These are phyloP conservation scores for Globisporangium acanthophoron DNA, from an alignment of 352 stramenopile species.

Conservation along the genomic window DNA sequence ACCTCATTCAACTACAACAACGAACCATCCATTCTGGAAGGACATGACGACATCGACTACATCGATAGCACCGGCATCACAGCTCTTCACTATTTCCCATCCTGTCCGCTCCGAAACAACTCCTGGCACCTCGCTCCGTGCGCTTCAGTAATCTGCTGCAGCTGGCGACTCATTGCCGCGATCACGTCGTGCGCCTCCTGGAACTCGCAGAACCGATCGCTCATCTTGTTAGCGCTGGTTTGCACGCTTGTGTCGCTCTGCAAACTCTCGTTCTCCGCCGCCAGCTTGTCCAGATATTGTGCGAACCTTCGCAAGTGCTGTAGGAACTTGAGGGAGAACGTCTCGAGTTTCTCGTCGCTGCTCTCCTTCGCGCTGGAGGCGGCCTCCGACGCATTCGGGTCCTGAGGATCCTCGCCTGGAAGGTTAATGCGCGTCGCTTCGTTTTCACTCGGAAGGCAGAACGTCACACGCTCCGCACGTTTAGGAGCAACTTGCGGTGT, in stretches of 20 bases:
- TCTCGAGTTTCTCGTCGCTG: constrained; percentile 37
- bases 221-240: constrained; percentile 22
- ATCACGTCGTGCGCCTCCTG: constrained; percentile 34
- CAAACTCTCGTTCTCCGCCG: constrained; percentile 37
- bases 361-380: constrained; percentile 19
- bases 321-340: constrained; percentile 47
- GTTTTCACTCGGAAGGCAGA: constrained; percentile 33
- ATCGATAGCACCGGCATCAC: neutral
- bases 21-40: too few species aligned
- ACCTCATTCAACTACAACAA: too few species aligned
- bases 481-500: constrained; percentile 21
- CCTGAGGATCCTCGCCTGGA: constrained; percentile 51
- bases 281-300: constrained; percentile 64
- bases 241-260: constrained; percentile 37
- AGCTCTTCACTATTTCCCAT: neutral
- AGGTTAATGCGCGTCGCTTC: constrained; percentile 33
- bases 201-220: constrained; percentile 27
- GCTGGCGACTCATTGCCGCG: constrained; percentile 26
- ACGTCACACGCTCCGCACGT: constrained; percentile 46
- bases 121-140: constrained; percentile 23
- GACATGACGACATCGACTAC: too few species aligned
- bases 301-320: constrained; percentile 54
- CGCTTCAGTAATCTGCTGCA: constrained; percentile 28
- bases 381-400: constrained; percentile 12
- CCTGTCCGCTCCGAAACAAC: constrained; percentile 15